These are phyloP conservation scores for Pseudozyma sp. DNA, from an alignment of 1,284 basidiomycete species.

Conservation along the genomic window DNA sequence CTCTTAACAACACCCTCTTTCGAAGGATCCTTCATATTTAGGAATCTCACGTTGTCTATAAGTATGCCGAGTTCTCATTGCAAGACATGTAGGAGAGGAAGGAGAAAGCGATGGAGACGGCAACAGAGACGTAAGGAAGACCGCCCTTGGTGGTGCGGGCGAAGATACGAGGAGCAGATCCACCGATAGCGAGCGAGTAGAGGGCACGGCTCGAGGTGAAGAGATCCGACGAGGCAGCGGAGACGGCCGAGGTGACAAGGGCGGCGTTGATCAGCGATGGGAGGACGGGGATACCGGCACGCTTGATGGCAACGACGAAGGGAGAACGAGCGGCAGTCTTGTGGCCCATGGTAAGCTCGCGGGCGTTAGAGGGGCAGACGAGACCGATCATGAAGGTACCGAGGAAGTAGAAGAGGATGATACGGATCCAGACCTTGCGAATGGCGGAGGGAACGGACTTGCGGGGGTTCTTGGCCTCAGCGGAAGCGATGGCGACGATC, in stretches of 20 bases:
- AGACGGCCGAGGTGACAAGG: conserved; percentile 82
- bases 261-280: conserved; percentile 77
- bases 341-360: conserved; percentile 47
- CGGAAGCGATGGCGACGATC: conserved; percentile 84
- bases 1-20: no score
- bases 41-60: no score
- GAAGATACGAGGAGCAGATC: conserved; percentile 83
- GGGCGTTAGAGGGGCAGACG: conserved; percentile 56
- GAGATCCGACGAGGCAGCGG: conserved; percentile 83
- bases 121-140: conserved; percentile 79
- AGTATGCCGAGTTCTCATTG: conserved; percentile 1
- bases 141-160: conserved; percentile 77
- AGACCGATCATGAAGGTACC: conserved; percentile 70
- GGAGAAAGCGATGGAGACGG: conserved; percentile 78
- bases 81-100: conserved; percentile 76
- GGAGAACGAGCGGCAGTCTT: conserved; percentile 50
- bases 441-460: conserved; percentile 60
- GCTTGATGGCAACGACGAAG: conserved; percentile 68
- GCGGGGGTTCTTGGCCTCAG: conserved; percentile 73
- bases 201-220: conserved; percentile 81
- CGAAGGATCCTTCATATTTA: no score
- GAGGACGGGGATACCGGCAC: conserved; percentile 70
- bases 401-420: conserved; percentile 66
- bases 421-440: conserved; percentile 61
- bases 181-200: conserved; percentile 81